phyloP scores from a whole-genome alignment of 2,329 filamentous ascomycete genomes.

The Albifimbria verrucaria region DNA sequence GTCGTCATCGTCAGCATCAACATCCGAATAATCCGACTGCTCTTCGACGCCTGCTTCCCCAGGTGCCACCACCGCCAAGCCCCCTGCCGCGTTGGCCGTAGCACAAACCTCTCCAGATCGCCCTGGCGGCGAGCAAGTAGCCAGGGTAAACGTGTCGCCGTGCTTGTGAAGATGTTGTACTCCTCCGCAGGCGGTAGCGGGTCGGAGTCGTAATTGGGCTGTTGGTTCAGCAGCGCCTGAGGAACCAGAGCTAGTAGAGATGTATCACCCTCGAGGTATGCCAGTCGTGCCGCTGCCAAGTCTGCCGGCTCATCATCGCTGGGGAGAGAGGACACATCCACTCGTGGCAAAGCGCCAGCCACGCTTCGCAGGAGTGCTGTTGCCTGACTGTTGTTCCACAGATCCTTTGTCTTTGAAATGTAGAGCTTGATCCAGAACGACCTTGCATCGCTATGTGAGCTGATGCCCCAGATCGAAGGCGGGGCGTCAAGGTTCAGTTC shows the following conservation, averaged over 20 bases:
- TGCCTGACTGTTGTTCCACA: conserved; percentile 80
- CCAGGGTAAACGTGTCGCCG: conserved; percentile 42
- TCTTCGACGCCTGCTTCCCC: conserved; percentile 4
- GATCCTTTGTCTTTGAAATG: conserved; percentile 69
- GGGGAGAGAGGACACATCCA: conserved; percentile 36
- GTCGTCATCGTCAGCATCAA: conserved; percentile 19
- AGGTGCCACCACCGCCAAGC: conserved; percentile 2
- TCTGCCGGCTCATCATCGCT: conserved; percentile 35
- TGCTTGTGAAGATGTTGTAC: conserved; percentile 48
- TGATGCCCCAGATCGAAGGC: conserved; percentile 76
- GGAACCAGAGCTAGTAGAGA: conserved; percentile 69
- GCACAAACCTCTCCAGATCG: neutral
- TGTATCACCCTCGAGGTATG: conserved; percentile 73
- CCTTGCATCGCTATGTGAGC: conserved; percentile 58
- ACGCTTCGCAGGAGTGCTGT: conserved; percentile 67
- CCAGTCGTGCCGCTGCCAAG: conserved; percentile 65
- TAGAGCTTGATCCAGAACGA: conserved; percentile 74
- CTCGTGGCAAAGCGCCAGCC: conserved; percentile 51
- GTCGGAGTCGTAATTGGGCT: conserved; percentile 74
- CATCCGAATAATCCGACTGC: conserved; percentile 19
- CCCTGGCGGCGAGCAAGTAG: conserved; percentile 12
- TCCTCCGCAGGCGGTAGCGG: conserved; percentile 68
- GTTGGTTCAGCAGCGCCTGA: conserved; percentile 55
- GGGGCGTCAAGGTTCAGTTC: conserved; percentile 77
- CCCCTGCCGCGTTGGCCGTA: conserved; percentile 1